Percentiles rank a stretch among this genome's conserved stretches.
Conservation (phyloP, 352 stramenopile genomes). For the Pythium periplocum region DNA sequence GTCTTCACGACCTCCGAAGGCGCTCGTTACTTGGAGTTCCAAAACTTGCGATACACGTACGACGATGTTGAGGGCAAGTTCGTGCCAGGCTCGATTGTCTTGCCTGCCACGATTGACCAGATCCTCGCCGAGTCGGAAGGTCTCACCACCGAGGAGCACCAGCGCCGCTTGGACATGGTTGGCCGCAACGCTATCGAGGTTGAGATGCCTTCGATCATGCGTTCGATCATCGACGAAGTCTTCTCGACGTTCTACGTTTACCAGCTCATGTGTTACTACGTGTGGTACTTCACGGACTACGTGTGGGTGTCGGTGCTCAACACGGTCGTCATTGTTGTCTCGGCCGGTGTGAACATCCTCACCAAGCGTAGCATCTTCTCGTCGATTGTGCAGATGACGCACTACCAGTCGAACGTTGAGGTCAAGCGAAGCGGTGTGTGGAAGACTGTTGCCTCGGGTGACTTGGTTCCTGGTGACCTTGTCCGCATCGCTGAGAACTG, state of each 20-base stretch:
- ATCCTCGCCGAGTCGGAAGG: constrained; percentile 18
- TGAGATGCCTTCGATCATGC: constrained; percentile 20
- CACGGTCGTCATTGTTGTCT: constrained; percentile 21
- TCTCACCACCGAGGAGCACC: constrained; percentile 15
- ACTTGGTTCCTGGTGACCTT: constrained; percentile 27
- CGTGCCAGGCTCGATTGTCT: constrained; percentile 20
- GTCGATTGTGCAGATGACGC: constrained; percentile 23
- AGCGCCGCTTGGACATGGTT: constrained; percentile 18
- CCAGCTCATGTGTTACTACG: constrained; percentile 25
- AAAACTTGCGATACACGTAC: constrained; percentile 27
- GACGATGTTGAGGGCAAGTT: constrained; percentile 18
- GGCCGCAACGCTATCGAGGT: constrained; percentile 23
- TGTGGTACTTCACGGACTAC: constrained; percentile 32
- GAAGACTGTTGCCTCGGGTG: constrained; percentile 17
- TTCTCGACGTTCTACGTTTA: constrained; percentile 30
- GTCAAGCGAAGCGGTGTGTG: constrained; percentile 23
- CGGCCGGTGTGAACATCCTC: constrained; percentile 22
- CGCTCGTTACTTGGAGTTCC: constrained; percentile 23
- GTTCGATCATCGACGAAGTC: constrained; percentile 25
- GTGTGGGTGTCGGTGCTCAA: constrained; percentile 19
- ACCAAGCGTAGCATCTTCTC: constrained; percentile 25
- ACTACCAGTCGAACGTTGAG: constrained; percentile 32
- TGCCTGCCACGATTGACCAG: constrained; percentile 13
- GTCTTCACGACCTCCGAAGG: constrained; percentile 18
- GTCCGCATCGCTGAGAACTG: constrained; percentile 20